phyloP scores from a whole-genome alignment of 352 stramenopile genomes.

The Hyaloperonospora brassicae region DNA sequence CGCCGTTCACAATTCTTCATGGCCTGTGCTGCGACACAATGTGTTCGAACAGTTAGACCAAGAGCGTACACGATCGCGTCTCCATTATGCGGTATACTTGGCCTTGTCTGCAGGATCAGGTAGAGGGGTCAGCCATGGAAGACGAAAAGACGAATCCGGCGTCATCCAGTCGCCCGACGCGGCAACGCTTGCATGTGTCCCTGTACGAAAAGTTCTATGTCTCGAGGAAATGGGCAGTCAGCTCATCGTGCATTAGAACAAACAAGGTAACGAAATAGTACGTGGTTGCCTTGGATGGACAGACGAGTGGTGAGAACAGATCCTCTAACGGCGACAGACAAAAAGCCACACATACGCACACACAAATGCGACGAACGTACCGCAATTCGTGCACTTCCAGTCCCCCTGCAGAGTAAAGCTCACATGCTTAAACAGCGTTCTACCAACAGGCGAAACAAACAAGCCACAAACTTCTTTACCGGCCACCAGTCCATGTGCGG shows the following conservation, averaged over 20 bases:
- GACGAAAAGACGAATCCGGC: slow-evolving; percentile 44
- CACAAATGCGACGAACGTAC: slow-evolving; percentile 19
- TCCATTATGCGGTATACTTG: slow-evolving; percentile 8
- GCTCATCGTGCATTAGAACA: slow-evolving; percentile 1
- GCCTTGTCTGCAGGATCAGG: slow-evolving; percentile 8
- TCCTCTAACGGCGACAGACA: not conserved
- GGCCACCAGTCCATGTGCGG: slow-evolving; percentile 78
- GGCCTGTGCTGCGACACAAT: not conserved
- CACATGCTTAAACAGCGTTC: slow-evolving; percentile 13
- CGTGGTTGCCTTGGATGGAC: slow-evolving; percentile 40
- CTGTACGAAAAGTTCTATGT: slow-evolving; percentile 68
- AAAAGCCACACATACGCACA: not conserved
- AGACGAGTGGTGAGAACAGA: slow-evolving; percentile 8
- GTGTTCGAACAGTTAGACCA: slow-evolving; percentile 10
- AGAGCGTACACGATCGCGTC: not conserved
- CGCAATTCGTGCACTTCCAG: slow-evolving; percentile 72
- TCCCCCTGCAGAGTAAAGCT: slow-evolving; percentile 38
- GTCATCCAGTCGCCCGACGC: slow-evolving; percentile 48
- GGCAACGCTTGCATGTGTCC: slow-evolving; percentile 57
- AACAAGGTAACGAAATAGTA: slow-evolving; percentile 17
- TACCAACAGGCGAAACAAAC: slow-evolving; percentile 3
- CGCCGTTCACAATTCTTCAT: not conserved
- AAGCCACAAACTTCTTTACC: slow-evolving; percentile 26
- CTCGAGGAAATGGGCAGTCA: slow-evolving; percentile 14
- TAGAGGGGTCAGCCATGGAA: slow-evolving; percentile 15